Conservation (phyloP, 495 filamentous ascomycete species). For the Penicillium odoratum region DNA sequence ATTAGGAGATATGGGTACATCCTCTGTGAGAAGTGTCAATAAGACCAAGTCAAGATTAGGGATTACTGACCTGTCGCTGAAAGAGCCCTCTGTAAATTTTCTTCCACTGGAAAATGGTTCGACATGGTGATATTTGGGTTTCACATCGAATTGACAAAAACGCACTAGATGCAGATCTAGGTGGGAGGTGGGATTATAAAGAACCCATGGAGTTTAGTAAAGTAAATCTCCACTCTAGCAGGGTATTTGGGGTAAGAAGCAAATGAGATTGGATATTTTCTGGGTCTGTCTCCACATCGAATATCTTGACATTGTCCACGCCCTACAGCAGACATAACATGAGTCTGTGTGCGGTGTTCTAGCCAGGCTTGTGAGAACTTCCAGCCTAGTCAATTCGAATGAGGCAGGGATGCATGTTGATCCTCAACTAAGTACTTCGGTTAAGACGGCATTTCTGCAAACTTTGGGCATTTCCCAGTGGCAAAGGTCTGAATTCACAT, state of each 20-base stretch:
- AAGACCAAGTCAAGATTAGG: neutral
- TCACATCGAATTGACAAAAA: neutral
- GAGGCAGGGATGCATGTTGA: constrained; percentile 21
- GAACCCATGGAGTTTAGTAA: neutral
- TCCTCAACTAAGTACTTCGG: constrained; percentile 19
- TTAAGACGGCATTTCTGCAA: constrained; percentile 26
- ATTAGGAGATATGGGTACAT: constrained; percentile 14
- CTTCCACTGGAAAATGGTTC: constrained; percentile 21
- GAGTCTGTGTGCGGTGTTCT: constrained; percentile 1
- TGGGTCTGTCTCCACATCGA: constrained; percentile 5
- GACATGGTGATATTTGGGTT: constrained; percentile 17
- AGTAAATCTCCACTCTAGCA: neutral
- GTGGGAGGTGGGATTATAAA: constrained; percentile 3
- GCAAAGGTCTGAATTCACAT: neutral
- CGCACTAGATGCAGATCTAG: constrained; percentile 1
- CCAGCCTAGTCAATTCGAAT: constrained; percentile 12
- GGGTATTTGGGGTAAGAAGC: constrained; percentile 5
- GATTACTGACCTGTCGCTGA: constrained; percentile 23
- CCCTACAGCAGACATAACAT: constrained; percentile 1
- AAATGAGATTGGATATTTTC: constrained; percentile 7
- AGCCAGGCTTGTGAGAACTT: neutral
- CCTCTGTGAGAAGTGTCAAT: constrained; percentile 8
- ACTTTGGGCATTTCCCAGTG: constrained; percentile 6
- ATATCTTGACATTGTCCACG: neutral
- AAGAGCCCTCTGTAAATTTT: constrained; percentile 27